Conservation (phyloP, 2,329 filamentous ascomycete genomes). For the Fusarium sp. region DNA sequence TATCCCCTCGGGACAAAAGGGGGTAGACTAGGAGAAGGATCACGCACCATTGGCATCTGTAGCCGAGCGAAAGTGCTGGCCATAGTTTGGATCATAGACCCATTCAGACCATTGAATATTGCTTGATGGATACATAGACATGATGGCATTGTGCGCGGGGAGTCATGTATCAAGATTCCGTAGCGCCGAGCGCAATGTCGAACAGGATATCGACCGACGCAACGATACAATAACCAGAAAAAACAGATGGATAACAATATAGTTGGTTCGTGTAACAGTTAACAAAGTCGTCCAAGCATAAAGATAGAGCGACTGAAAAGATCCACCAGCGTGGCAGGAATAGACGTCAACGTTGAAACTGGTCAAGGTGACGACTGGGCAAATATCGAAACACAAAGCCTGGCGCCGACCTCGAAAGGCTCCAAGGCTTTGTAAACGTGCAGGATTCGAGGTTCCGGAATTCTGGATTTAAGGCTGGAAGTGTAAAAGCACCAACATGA, state of each 20-base stretch:
- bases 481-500: conserved; percentile 17
- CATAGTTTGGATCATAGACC: conserved; percentile 42
- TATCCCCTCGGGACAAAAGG: background rate
- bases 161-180: conserved; percentile 14
- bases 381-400: background rate
- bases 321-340: background rate
- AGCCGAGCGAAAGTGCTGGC: conserved; percentile 46
- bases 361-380: background rate
- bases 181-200: conserved; percentile 3
- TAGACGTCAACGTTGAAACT: background rate
- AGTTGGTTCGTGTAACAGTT: conserved; percentile 2
- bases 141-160: conserved; percentile 44
- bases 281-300: background rate
- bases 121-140: conserved; percentile 43
- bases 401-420: background rate
- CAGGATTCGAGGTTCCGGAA: conserved; percentile 13
- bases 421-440: conserved; percentile 23
- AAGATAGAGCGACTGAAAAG: background rate
- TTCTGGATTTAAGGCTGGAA: conserved; percentile 20
- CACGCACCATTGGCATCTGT: conserved; percentile 45
- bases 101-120: conserved; percentile 44
- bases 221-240: background rate
- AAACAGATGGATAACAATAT: background rate
- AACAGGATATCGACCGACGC: background rate
- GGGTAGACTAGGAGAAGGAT: background rate